These are phyloP conservation scores for Allantophomopsis lycopodina DNA, from an alignment of 2,329 filamentous ascomycete genomes.

Conservation along the genomic window DNA sequence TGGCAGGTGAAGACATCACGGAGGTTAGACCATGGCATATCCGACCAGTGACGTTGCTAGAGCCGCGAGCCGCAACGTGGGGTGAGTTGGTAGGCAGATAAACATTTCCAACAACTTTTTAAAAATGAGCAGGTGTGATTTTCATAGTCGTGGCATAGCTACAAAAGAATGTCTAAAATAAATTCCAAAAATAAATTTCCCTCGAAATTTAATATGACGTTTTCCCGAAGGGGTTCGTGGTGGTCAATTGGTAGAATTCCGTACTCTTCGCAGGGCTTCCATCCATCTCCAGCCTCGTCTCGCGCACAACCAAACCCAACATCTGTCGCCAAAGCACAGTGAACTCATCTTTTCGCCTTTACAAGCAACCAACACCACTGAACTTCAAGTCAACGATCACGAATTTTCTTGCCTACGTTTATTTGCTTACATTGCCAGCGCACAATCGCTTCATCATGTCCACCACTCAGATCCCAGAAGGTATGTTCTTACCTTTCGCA, in stretches of 20 bases:
- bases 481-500: slow-evolving; percentile 1
- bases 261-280: slow-evolving; percentile 1
- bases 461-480: slow-evolving; percentile 3
- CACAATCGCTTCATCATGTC: slow-evolving; percentile 3
- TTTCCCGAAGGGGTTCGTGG: not conserved
- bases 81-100: too few species aligned
- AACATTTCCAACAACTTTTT: too few species aligned
- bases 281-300: slow-evolving; percentile 4
- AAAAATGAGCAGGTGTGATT: too few species aligned
- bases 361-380: slow-evolving; percentile 1
- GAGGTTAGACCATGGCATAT: too few species aligned
- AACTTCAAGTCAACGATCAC: slow-evolving; percentile 2
- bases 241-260: not conserved
- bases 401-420: not conserved
- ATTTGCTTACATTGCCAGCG: slow-evolving; percentile 1
- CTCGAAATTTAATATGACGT: too few species aligned
- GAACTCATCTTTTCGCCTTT: slow-evolving; percentile 1
- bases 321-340: slow-evolving; percentile 2
- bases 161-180: not conserved
- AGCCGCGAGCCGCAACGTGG: too few species aligned
- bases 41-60: too few species aligned
- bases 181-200: too few species aligned
- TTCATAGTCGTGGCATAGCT: not conserved
- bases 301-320: slow-evolving; percentile 1
- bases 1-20: too few species aligned